Conservation (phyloP, 345 rosid species). For the Psidium guajava region DNA sequence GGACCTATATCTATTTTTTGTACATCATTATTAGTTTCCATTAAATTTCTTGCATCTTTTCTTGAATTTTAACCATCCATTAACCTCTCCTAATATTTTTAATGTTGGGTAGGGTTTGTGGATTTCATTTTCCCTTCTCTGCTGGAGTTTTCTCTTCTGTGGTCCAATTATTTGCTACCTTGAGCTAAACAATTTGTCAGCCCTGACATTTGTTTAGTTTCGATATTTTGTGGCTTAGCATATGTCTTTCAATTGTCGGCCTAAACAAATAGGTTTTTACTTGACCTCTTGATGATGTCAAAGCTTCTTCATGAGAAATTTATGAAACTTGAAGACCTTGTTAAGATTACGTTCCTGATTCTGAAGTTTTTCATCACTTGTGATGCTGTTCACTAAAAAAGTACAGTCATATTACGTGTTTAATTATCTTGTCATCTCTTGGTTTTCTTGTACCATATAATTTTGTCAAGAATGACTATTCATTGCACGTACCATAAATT, state of each 20-base stretch:
- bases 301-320: neutral
- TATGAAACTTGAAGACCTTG: neutral
- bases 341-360: neutral
- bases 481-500: neutral
- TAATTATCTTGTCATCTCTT: neutral
- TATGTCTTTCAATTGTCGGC: neutral
- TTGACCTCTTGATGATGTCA: neutral
- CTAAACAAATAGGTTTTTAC: neutral
- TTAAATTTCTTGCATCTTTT: neutral
- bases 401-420: neutral
- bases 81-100: neutral
- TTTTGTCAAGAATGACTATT: neutral
- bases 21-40: neutral
- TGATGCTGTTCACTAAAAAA: neutral
- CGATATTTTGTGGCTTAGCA: neutral
- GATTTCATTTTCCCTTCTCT: neutral
- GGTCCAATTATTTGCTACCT: neutral
- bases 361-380: neutral
- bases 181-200: neutral
- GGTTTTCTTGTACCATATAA: neutral
- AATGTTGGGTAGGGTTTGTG: neutral
- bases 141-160: neutral
- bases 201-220: neutral
- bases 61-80: neutral
- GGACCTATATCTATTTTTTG: neutral